These are phyloP conservation scores for Tolypocladium capitatum DNA, from an alignment of 2,329 filamentous ascomycete species.

Conservation along the genomic window DNA sequence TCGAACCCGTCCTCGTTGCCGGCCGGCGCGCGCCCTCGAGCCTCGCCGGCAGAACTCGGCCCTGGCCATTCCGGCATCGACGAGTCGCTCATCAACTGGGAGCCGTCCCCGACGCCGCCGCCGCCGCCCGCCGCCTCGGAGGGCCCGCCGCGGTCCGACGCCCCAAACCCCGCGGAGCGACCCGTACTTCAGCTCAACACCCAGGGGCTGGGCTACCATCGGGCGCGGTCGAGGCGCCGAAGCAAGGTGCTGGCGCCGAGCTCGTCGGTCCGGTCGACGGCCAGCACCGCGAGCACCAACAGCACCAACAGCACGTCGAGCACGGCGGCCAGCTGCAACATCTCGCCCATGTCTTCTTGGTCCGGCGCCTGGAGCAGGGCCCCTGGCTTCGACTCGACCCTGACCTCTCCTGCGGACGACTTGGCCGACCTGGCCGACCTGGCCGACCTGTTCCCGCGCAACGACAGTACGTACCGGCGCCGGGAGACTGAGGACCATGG, in stretches of 20 bases:
- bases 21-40: neutral
- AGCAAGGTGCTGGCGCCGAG: slow-evolving; percentile 33
- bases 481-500: slow-evolving; percentile 11
- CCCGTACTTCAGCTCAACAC: slow-evolving; percentile 27
- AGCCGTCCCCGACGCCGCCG: slow-evolving; percentile 9
- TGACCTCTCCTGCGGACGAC: slow-evolving; percentile 32
- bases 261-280: slow-evolving; percentile 33
- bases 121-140: slow-evolving; percentile 12
- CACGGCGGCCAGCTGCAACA: slow-evolving; percentile 24
- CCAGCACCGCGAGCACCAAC: slow-evolving; percentile 24
- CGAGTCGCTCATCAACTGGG: slow-evolving; percentile 14
- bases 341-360: slow-evolving; percentile 35
- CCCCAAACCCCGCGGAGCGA: slow-evolving; percentile 9
- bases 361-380: slow-evolving; percentile 25
- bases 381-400: slow-evolving; percentile 26
- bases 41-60: slow-evolving; percentile 11
- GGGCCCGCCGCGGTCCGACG: slow-evolving; percentile 10
- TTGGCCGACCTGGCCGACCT: slow-evolving; percentile 21
- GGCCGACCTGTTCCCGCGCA: slow-evolving; percentile 14
- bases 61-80: slow-evolving; percentile 5
- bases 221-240: slow-evolving; percentile 16
- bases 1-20: neutral
- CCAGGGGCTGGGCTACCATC: slow-evolving; percentile 18
- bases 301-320: slow-evolving; percentile 23
- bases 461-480: slow-evolving; percentile 10